Evolutionary conservation across 2,329 filamentous ascomycete species (phyloP).

Genomic region (Sarocladium oryzae): DNA sequence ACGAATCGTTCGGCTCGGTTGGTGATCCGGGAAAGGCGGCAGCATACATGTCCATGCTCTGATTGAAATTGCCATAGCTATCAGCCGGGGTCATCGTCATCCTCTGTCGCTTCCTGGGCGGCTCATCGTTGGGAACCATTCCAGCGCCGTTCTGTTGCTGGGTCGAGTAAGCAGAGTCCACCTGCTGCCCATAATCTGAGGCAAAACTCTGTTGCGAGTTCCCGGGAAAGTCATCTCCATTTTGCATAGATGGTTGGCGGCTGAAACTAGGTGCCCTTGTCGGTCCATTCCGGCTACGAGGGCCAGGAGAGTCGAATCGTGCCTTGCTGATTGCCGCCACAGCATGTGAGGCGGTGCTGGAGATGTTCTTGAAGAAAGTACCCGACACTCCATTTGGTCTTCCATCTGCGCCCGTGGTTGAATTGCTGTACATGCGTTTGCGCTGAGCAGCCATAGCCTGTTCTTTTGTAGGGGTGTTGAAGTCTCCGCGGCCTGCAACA

Average conservation of each 20-base stretch:
- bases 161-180: conserved; percentile 65
- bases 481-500: conserved; percentile 61
- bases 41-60: conserved; percentile 39
- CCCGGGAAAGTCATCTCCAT: conserved; percentile 58
- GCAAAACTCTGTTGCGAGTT: conserved; percentile 80
- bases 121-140: conserved; percentile 56
- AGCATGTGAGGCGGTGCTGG: conserved; percentile 83
- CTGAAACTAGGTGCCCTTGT: conserved; percentile 63
- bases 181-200: conserved; percentile 68
- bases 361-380: conserved; percentile 97
- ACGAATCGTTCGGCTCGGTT: conserved; percentile 75
- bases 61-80: conserved; percentile 40
- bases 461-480: conserved; percentile 96
- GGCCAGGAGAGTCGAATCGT: conserved; percentile 79
- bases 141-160: conserved; percentile 33
- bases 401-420: conserved; percentile 47
- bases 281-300: conserved; percentile 57
- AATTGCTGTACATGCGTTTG: conserved; percentile 85
- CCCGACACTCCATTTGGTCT: conserved; percentile 63
- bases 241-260: conserved; percentile 65
- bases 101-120: conserved; percentile 72
- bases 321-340: conserved; percentile 97
- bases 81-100: conserved; percentile 48
- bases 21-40: conserved; percentile 60
- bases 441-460: conserved; percentile 95